These are phyloP conservation scores for Somion occarium DNA, from an alignment of 1,284 basidiomycete genomes.

Conservation along the genomic window DNA sequence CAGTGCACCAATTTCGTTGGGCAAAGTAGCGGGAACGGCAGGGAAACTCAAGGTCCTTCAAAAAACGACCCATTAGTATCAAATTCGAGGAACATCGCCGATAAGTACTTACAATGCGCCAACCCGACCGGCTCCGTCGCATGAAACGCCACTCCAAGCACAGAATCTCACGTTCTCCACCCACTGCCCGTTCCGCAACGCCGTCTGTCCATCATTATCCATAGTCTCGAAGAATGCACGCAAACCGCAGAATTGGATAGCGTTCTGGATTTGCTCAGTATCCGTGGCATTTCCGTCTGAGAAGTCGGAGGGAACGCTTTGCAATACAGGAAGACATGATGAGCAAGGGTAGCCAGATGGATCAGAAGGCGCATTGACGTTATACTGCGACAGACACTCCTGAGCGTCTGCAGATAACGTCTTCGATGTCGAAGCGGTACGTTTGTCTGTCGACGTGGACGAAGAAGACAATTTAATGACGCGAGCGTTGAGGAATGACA, in stretches of 20 bases:
- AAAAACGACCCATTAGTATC: too few species aligned
- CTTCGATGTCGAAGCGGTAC: conserved; percentile 19
- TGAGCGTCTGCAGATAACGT: conserved; percentile 35
- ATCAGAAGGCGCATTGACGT: conserved; percentile 39
- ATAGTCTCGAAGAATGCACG: conserved; percentile 44
- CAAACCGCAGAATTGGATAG: conserved; percentile 47
- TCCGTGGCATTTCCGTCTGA: conserved; percentile 29
- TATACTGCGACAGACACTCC: conserved; percentile 44
- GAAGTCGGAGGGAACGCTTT: conserved; percentile 34
- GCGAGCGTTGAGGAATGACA: conserved; percentile 36
- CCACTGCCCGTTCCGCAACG: conserved; percentile 42
- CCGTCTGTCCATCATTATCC: conserved; percentile 33
- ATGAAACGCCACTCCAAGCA: conserved; percentile 43
- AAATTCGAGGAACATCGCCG: too few species aligned
- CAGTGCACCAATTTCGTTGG: conserved; percentile 39
- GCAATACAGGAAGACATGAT: conserved; percentile 39
- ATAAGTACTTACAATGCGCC: conserved; percentile 38
- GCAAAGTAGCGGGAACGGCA: conserved; percentile 40
- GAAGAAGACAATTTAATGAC: conserved; percentile 21
- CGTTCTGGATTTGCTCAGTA: conserved; percentile 29
- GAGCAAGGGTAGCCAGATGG: conserved; percentile 44
- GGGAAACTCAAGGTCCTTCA: conserved; percentile 45
- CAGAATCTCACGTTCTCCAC: conserved; percentile 43
- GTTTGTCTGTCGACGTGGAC: conserved; percentile 10
- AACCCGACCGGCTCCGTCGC: conserved; percentile 37